These are phyloP conservation scores for Aureobasidium musti DNA, from an alignment of 2,329 filamentous ascomycete genomes.

Conservation along the genomic window DNA sequence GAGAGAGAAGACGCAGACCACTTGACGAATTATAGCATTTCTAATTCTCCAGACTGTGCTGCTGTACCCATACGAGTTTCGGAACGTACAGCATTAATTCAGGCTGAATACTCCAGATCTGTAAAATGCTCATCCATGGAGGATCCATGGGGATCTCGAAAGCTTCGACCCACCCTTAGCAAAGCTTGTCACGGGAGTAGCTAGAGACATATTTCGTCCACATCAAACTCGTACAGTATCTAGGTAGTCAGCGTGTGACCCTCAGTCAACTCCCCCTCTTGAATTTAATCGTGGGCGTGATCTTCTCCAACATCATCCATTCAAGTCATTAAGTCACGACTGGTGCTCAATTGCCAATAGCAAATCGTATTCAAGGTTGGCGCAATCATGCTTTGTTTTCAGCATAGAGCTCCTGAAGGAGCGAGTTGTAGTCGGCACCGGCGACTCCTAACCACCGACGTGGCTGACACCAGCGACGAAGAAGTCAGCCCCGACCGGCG, in stretches of 20 bases:
- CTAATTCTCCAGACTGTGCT: too few relatives aligned
- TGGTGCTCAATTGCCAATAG: background rate
- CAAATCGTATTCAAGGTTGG: background rate
- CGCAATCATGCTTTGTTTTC: background rate
- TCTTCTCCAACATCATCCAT: background rate
- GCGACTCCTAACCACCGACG: background rate
- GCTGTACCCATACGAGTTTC: too few relatives aligned
- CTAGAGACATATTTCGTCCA: background rate
- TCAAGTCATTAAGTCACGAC: background rate
- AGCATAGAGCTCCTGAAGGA: background rate
- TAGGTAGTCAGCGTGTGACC: background rate
- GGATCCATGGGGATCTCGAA: background rate
- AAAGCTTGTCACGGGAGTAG: background rate
- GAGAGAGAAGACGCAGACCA: too few relatives aligned
- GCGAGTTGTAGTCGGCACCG: background rate
- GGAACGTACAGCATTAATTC: too few relatives aligned
- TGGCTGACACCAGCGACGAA: slow-evolving; percentile 7
- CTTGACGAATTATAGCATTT: too few relatives aligned
- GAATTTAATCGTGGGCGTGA: too few relatives aligned
- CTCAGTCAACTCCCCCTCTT: too few relatives aligned
- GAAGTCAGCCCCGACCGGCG: background rate
- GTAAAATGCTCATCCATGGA: too few relatives aligned
- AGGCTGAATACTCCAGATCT: too few relatives aligned
- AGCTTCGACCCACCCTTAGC: background rate
- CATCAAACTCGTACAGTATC: background rate